Evolutionary conservation across 2,329 filamentous ascomycete species (phyloP).

Genomic region (Sphaerostilbella broomeana): DNA sequence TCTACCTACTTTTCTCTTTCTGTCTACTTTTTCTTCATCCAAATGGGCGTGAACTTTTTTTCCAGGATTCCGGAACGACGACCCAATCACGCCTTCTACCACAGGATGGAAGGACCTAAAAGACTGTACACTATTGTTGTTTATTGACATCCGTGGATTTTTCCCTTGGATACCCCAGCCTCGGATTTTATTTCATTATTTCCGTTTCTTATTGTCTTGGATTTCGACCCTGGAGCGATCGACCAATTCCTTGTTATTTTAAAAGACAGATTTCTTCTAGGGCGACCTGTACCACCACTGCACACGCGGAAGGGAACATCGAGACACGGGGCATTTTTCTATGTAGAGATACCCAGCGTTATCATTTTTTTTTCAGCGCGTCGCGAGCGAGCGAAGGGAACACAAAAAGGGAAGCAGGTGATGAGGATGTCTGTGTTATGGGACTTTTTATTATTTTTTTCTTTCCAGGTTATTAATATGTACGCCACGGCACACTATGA

Average conservation of each 20-base stretch:
- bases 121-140: slow-evolving; percentile 14
- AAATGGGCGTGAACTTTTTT: slow-evolving; percentile 12
- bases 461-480: background rate
- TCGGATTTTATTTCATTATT: slow-evolving; percentile 5
- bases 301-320: slow-evolving; percentile 11
- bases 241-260: slow-evolving; percentile 10
- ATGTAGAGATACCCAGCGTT: slow-evolving; percentile 33
- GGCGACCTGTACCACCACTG: slow-evolving; percentile 18
- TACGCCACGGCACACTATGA: slow-evolving; percentile 2
- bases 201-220: slow-evolving; percentile 9
- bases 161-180: slow-evolving; percentile 14
- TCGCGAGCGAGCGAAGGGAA: slow-evolving; percentile 7
- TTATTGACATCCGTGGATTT: slow-evolving; percentile 12
- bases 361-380: slow-evolving; percentile 14
- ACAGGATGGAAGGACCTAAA: slow-evolving; percentile 12
- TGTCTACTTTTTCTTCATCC: slow-evolving; percentile 14
- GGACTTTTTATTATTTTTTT: slow-evolving; percentile 10
- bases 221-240: slow-evolving; percentile 10
- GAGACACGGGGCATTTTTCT: slow-evolving; percentile 26
- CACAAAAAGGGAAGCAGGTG: slow-evolving; percentile 3
- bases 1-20: slow-evolving; percentile 12
- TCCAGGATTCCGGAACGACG: slow-evolving; percentile 10
- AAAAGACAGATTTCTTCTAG: slow-evolving; percentile 15
- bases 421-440: slow-evolving; percentile 11
- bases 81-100: slow-evolving; percentile 5